Base-by-base conservation (phyloP, 2,329 filamentous ascomycete species). In the Pyricularia sp. region DNA sequence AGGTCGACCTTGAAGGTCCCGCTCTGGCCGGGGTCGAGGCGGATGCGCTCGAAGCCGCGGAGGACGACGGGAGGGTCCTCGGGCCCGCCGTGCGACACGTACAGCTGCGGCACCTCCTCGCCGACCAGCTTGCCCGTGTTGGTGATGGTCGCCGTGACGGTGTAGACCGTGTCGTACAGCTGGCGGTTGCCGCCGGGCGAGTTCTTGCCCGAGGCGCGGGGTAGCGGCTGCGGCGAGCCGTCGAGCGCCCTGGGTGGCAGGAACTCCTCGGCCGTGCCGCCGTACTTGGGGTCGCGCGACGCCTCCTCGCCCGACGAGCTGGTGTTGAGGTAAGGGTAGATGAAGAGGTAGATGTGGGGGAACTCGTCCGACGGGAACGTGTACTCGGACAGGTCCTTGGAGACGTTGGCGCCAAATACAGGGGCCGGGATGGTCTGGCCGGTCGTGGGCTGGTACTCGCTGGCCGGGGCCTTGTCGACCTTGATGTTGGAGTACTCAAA, bases 31-130 rank as follows among this genome's bases (percentile, higher is more conserved):
- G 92, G 85, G 4, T 85, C 82, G 71, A 97, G 88, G 66, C 83
- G 84, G 70, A 97, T 78, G 65, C 92, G 87, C 70, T 96, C 92
- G 75, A 97, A 98, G 64, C 90, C 90, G 71, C 94, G 89, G 17
- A 98, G 88, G 2, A 88, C 83, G 30, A 84, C 80, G 3, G 82
- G 79, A 3, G 88, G 86, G 75, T 97, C 91, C 55, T 89, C 84
- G 0, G 90, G 85, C 0, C 92, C 93, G 66, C 94, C 94, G 2
- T 96, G 90, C 33, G 85, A 88, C 68, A 98, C 76, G 78, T 98
- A 94, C 17, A 93, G 79, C 82, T 95, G 92, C 0, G 89, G 84
- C 1, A 95, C 84, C 75, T 92, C 91, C 59, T 92, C 90, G 31
- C 91, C 90, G 0, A 78, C 82, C 0, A 87, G 72, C 0, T 78